Evolutionary conservation across 148 eudicot genomes (phyloP), one percentile per base, ranked within the genome.

Genomic region (Vaccinium myrtillus): DNA sequence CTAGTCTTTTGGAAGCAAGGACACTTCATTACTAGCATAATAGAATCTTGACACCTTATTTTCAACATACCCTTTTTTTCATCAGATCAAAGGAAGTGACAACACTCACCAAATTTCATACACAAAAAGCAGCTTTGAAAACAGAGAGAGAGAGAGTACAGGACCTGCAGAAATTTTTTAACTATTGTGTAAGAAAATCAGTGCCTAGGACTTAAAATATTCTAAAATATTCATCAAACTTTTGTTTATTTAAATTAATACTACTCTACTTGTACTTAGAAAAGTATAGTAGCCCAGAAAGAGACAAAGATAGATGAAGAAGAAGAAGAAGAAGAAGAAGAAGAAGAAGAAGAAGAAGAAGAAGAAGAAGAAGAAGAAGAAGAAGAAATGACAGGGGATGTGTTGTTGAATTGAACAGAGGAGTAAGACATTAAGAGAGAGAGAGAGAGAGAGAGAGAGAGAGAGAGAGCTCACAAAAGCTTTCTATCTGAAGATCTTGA

Each of bases 1-100:
- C 84, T 67, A 54, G 87, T 79, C 87, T 87, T 84, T 86, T 58
- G 82, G 91, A 80, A 82, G 84, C 90, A 88, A 88, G 61, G 65
- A 81, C 63, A 23, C 18, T 65, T 55, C 32, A 36, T 36, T 46
- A 56, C 65, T 46, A 32, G 43, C 32, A 76, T 21, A 48, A 50
- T 73, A 23, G 58, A 43, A 58, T 85, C 78, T 69, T 23, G 53
- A 81, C 78, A 39, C 32, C 11, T 30, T 74, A 54, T 74, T 25
- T 81, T 76, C 18, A 83, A 73, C 79, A 73, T 8, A 48, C 19
- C 12, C 27, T 12, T n/a, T 39, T 32, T 67, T 80, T 27, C 15
- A 69, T 27, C 67, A 71, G 80, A 70, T 39, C 86, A 83, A 58
- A 77, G n/a, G 81, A 75, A 75, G 51, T 75, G 25, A 79, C 69